Evolutionary conservation across 2,329 filamentous ascomycete genomes (phyloP).

Genomic region (Botryotinia calthae): DNA sequence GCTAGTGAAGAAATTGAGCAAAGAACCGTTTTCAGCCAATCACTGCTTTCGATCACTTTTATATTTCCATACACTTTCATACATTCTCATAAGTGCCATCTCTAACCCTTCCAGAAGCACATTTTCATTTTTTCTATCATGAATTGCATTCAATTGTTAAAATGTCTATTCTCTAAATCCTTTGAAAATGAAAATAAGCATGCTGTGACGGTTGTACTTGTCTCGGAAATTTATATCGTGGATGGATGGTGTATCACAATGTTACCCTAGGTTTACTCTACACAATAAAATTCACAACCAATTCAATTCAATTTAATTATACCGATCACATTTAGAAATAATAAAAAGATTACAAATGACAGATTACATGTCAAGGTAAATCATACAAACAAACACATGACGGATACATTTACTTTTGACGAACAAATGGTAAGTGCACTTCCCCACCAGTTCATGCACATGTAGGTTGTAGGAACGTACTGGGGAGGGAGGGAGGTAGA

Average conservation of each 20-base stretch:
- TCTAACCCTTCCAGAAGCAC: conserved; percentile 12
- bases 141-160: neutral
- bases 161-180: neutral
- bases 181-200: neutral
- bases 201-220: neutral
- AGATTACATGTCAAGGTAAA: conserved; percentile 30
- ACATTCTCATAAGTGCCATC: conserved; percentile 3
- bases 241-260: neutral
- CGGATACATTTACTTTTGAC: conserved; percentile 17
- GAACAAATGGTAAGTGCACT: conserved; percentile 25
- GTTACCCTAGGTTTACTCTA: neutral
- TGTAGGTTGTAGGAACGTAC: neutral
- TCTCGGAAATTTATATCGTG: neutral
- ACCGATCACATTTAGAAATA: neutral
- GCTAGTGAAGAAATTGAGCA: conserved; percentile 31
- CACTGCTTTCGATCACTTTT: conserved; percentile 32
- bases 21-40: conserved; percentile 36
- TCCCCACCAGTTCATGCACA: conserved; percentile 38
- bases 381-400: conserved; percentile 28
- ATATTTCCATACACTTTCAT: conserved; percentile 14
- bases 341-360: conserved; percentile 11
- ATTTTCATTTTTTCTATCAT: neutral
- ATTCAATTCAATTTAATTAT: neutral
- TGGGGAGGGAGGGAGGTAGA: neutral
- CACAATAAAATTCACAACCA: neutral